Conservation (phyloP, 306 rosid genomes). For the Cajanus cajan region DNA sequence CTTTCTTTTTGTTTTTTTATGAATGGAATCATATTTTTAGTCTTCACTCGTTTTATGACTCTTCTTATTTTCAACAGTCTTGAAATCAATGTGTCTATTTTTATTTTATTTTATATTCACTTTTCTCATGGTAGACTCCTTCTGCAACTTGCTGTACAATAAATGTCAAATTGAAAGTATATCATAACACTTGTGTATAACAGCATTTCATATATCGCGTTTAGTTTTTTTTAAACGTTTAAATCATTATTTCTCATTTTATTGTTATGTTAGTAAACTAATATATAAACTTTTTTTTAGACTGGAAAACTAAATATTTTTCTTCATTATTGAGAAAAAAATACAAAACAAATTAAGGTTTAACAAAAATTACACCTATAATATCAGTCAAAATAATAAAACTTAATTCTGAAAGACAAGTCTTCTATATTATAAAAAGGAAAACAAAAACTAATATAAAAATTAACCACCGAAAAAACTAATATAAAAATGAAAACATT, state of each 20-base stretch:
- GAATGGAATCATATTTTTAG: constrained; percentile 14
- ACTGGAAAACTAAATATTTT: too few relatives aligned
- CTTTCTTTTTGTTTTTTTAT: neutral
- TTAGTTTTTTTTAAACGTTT: neutral
- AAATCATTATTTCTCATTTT: neutral
- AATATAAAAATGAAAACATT: neutral
- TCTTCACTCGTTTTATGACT: constrained; percentile 33
- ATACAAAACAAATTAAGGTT: too few relatives aligned
- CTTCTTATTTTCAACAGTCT: constrained; percentile 18
- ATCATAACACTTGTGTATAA: neutral
- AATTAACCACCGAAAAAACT: too few relatives aligned
- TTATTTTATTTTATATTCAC: neutral
- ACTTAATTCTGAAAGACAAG: too few relatives aligned
- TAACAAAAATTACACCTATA: too few relatives aligned
- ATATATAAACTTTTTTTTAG: too few relatives aligned
- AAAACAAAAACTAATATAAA: too few relatives aligned
- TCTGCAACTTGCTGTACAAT: neutral
- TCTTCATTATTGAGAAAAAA: too few relatives aligned
- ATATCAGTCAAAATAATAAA: too few relatives aligned
- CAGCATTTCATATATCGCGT: neutral
- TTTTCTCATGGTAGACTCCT: neutral
- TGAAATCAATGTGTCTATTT: neutral
- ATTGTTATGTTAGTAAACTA: neutral
- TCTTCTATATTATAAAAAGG: too few relatives aligned
- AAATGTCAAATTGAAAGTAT: neutral